Percentiles rank a stretch among this genome's conserved stretches.
Conservation (phyloP, 2,329 filamentous ascomycete species). For the Beauveria australis region DNA sequence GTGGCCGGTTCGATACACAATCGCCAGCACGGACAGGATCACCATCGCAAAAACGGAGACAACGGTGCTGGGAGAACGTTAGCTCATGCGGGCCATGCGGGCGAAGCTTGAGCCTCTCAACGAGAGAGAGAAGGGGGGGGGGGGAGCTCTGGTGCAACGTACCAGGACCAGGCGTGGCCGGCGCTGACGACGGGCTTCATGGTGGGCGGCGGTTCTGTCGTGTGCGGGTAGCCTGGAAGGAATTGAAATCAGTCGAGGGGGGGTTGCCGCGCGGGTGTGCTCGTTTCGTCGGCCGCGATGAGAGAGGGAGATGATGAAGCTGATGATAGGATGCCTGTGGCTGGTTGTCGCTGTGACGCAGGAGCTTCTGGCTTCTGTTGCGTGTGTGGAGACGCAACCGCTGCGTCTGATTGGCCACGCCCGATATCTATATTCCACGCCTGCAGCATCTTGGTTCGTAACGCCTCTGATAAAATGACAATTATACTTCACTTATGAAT, state of each 20-base stretch:
- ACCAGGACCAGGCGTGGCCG: constrained; percentile 95
- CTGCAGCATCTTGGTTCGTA: too few relatives aligned
- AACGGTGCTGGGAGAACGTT: constrained; percentile 52
- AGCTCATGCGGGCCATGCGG: background rate
- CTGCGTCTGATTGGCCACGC: background rate
- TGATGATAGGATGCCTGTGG: background rate
- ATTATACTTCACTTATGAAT: too few relatives aligned
- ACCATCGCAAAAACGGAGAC: constrained; percentile 58
- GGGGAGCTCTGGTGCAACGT: constrained; percentile 25
- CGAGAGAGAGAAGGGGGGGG: too few relatives aligned
- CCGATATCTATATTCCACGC: background rate
- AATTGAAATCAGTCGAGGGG: background rate
- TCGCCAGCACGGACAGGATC: constrained; percentile 54
- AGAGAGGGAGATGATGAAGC: background rate
- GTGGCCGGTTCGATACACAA: constrained; percentile 71
- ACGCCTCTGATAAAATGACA: too few relatives aligned
- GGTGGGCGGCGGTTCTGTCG: constrained; percentile 23
- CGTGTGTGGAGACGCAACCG: background rate
- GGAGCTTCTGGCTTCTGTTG: background rate
- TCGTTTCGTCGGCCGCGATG: background rate
- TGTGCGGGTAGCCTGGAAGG: too few relatives aligned
- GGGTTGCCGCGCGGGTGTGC: background rate
- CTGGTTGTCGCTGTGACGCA: background rate
- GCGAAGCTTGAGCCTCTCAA: too few relatives aligned
- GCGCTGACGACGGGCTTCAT: constrained; percentile 96